Conservation (phyloP, 2,329 filamentous ascomycete species). For the Claviceps spartinae region DNA sequence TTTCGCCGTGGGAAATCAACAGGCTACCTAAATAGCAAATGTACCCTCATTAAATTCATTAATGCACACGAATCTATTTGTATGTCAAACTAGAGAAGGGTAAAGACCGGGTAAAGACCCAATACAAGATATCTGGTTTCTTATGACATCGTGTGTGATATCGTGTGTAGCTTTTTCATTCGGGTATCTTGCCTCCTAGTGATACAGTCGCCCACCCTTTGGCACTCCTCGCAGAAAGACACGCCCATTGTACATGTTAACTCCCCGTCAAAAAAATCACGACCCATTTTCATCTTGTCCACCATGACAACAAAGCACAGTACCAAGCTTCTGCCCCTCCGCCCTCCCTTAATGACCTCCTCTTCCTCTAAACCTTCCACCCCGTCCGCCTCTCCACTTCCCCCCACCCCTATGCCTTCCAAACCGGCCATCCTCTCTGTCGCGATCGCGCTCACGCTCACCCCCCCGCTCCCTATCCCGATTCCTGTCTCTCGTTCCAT, state of each 20-base stretch:
- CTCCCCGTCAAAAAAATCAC: too few species aligned
- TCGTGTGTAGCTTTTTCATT: background rate
- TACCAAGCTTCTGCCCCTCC: background rate
- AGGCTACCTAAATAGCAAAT: background rate
- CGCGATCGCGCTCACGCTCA: conserved; percentile 23
- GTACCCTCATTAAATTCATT: background rate
- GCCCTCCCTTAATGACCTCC: background rate
- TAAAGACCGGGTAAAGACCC: background rate
- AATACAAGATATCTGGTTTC: too few species aligned
- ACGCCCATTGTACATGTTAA: background rate
- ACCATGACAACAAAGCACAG: too few species aligned
- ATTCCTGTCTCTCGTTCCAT: conserved; percentile 11
- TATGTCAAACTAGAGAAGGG: background rate
- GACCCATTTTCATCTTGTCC: too few species aligned
- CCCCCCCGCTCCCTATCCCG: background rate
- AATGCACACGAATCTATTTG: background rate
- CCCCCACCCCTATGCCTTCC: conserved; percentile 21
- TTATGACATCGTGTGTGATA: too few species aligned
- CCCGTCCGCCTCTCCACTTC: conserved; percentile 24
- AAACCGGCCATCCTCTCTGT: conserved; percentile 21
- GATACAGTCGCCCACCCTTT: background rate
- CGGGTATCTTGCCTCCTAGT: background rate
- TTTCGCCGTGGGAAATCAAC: background rate
- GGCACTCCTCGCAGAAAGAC: background rate
- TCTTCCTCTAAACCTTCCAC: conserved; percentile 19